These are phyloP conservation scores for Ceratobasidium papillatum DNA, from an alignment of 1,284 basidiomycete species.

Conservation along the genomic window DNA sequence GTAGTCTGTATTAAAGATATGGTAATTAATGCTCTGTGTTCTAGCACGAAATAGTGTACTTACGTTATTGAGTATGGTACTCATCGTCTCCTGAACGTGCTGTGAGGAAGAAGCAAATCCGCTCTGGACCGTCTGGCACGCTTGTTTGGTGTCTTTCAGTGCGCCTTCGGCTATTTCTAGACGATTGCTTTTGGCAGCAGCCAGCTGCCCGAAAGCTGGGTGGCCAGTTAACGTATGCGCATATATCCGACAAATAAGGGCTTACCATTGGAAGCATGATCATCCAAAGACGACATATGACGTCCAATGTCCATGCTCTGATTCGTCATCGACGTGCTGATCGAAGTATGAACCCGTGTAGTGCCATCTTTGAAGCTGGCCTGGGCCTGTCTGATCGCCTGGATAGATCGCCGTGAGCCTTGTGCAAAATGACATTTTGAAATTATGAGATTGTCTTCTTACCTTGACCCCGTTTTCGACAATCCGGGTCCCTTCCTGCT, in stretches of 20 bases:
- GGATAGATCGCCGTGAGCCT: background rate
- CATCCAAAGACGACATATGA: conserved; percentile 58
- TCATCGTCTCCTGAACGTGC: conserved; percentile 59
- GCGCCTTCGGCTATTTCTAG: conserved; percentile 60
- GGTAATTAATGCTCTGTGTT: background rate
- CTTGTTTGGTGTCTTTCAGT: conserved; percentile 60
- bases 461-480: conserved; percentile 71
- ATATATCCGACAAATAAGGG: background rate
- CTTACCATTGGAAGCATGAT: conserved; percentile 61
- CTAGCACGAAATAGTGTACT: conserved; percentile 43
- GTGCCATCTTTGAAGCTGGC: conserved; percentile 54
- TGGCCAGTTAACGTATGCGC: conserved; percentile 9
- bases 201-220: conserved; percentile 68
- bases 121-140: conserved; percentile 50
- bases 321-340: conserved; percentile 60
- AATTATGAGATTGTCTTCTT: conserved; percentile 32
- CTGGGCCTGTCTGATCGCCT: conserved; percentile 35
- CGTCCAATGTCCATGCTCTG: conserved; percentile 64
- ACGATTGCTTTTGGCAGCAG: conserved; percentile 70
- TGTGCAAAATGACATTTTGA: background rate
- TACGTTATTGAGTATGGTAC: conserved; percentile 62
- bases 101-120: conserved; percentile 56
- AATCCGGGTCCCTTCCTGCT: conserved; percentile 63
- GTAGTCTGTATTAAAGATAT: conserved; percentile 7
- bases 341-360: conserved; percentile 57